phyloP scores from a whole-genome alignment of 371 early-diverging fungal species.

The Lichtheimia ornata region DNA sequence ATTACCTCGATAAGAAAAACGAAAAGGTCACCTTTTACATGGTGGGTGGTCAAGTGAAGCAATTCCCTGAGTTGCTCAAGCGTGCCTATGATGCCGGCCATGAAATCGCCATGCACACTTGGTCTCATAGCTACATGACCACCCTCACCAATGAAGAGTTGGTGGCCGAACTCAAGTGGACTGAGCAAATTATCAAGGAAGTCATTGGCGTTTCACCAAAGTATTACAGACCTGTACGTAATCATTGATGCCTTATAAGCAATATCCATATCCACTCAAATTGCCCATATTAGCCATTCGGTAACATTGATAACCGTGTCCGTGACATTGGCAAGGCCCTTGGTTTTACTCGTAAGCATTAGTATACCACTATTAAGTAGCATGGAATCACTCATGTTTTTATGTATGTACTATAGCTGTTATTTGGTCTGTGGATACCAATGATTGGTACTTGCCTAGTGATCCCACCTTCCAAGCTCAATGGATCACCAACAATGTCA shows the following conservation, averaged over 20 bases:
- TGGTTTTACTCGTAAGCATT: slow-evolving; percentile 39
- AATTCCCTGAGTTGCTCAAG: slow-evolving; percentile 44
- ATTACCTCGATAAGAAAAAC: slow-evolving; percentile 34
- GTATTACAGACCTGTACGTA: slow-evolving; percentile 54
- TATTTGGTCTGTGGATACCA: slow-evolving; percentile 50
- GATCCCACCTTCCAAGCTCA: slow-evolving; percentile 12
- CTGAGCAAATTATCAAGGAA: slow-evolving; percentile 58
- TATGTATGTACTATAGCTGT: slow-evolving; percentile 34
- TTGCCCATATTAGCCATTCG: slow-evolving; percentile 28
- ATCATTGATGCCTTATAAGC: slow-evolving; percentile 10
- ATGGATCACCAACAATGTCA: slow-evolving; percentile 42
- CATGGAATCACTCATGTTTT: background rate
- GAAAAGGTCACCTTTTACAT: slow-evolving; percentile 58
- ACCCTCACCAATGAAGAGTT: slow-evolving; percentile 62
- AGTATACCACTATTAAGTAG: background rate
- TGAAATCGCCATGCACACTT: slow-evolving; percentile 60
- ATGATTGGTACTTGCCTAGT: slow-evolving; percentile 39
- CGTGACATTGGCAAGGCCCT: slow-evolving; percentile 48
- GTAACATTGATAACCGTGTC: slow-evolving; percentile 57
- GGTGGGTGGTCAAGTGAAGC: slow-evolving; percentile 52
- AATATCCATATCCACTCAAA: background rate
- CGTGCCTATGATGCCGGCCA: slow-evolving; percentile 47
- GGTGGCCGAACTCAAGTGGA: slow-evolving; percentile 68
- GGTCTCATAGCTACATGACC: slow-evolving; percentile 64
- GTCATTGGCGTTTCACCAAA: slow-evolving; percentile 62